phyloP scores from a whole-genome alignment of 1,284 basidiomycete species.

The Acaromyces ingoldii region DNA sequence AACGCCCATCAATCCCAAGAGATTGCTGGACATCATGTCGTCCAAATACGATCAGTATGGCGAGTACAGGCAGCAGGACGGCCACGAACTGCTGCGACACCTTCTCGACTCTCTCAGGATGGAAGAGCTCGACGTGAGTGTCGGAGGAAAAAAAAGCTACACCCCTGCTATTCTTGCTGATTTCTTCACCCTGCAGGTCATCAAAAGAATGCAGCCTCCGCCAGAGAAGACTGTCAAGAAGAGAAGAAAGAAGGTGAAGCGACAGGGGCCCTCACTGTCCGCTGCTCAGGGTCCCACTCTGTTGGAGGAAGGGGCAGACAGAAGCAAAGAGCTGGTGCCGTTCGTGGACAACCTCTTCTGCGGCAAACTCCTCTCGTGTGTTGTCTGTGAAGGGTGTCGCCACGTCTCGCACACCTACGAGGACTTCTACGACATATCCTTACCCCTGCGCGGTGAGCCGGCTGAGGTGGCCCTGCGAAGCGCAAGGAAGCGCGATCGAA shows the following conservation, averaged over 20 bases:
- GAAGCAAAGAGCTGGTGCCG: slow-evolving; percentile 60
- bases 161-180: slow-evolving; percentile 51
- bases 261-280: background rate
- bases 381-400: slow-evolving; percentile 90
- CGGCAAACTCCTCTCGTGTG: slow-evolving; percentile 76
- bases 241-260: background rate
- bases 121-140: slow-evolving; percentile 82
- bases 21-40: slow-evolving; percentile 66
- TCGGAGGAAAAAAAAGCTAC: slow-evolving; percentile 60
- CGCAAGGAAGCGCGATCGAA: slow-evolving; percentile 5
- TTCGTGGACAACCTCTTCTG: slow-evolving; percentile 85
- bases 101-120: slow-evolving; percentile 87
- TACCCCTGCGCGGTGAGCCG: slow-evolving; percentile 5
- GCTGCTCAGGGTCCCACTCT: too few species aligned
- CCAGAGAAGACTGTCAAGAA: background rate
- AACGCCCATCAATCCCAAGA: slow-evolving; percentile 47
- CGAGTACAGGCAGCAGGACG: slow-evolving; percentile 78
- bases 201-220: background rate
- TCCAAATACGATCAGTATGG: slow-evolving; percentile 87
- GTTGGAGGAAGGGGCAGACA: background rate
- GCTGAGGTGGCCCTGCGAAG: background rate
- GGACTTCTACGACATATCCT: slow-evolving; percentile 77
- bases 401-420: slow-evolving; percentile 80
- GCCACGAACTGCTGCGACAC: slow-evolving; percentile 84
- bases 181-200: background rate